These are phyloP conservation scores for Polytrichum commune DNA, from an alignment of 225 moss, liverwort and hornwort species.

Conservation along the genomic window DNA sequence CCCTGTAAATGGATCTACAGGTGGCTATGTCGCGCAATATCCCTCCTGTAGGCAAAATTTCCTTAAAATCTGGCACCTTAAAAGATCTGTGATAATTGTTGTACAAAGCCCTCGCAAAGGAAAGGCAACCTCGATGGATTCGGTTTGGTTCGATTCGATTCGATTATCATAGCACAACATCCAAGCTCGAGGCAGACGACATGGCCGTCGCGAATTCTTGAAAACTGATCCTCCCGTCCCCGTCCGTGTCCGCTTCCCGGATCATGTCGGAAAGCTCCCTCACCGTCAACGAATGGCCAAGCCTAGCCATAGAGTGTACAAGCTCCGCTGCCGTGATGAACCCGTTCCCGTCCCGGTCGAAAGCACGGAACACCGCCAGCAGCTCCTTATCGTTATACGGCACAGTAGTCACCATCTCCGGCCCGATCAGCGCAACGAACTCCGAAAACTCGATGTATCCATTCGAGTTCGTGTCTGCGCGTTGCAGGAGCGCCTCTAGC, in stretches of 20 bases:
- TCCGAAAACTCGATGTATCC: constrained; percentile 74
- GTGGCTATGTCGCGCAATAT: neutral
- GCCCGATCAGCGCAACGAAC: constrained; percentile 66
- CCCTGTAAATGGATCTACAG: neutral
- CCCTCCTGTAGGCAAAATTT: neutral
- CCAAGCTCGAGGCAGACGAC: constrained; percentile 41
- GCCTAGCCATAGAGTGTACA: constrained; percentile 77
- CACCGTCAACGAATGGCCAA: constrained; percentile 69
- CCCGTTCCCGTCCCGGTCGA: constrained; percentile 82
- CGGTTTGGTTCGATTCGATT: too few species aligned
- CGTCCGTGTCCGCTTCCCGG: constrained; percentile 75
- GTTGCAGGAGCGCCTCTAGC: constrained; percentile 55
- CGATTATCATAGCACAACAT: constrained; percentile 9
- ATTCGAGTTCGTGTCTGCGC: constrained; percentile 65
- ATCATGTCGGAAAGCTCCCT: constrained; percentile 80
- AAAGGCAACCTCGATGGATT: neutral
- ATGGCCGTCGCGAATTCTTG: constrained; percentile 73
- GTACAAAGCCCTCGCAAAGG: constrained; percentile 3
- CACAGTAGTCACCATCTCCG: constrained; percentile 53
- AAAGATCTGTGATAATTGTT: constrained; percentile 8
- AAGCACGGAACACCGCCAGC: constrained; percentile 66
- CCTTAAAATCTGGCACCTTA: neutral
- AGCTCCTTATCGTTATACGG: constrained; percentile 68
- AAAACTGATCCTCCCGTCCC: constrained; percentile 82
- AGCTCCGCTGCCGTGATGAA: constrained; percentile 81